phyloP scores from a whole-genome alignment of 345 rosid genomes.

The Lepidium africanum region DNA sequence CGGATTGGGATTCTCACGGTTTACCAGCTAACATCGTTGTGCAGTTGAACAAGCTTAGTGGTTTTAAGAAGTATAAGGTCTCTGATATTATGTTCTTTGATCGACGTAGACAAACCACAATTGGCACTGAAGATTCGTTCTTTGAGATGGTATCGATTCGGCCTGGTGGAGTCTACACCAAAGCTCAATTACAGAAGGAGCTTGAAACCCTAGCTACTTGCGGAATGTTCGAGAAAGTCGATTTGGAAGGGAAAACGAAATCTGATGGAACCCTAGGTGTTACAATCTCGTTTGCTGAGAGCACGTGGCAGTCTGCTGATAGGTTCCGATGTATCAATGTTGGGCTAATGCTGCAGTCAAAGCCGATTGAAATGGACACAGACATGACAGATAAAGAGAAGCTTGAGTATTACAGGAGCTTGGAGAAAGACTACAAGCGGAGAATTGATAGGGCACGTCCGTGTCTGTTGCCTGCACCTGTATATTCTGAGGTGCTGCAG shows the following conservation, averaged over 20 bases:
- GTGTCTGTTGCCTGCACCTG: conserved; percentile 54
- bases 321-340: conserved; percentile 87
- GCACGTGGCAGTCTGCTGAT: conserved; percentile 91
- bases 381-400: conserved; percentile 98
- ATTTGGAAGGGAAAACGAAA: conserved; percentile 74
- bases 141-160: conserved; percentile 92
- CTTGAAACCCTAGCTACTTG: conserved; percentile 83
- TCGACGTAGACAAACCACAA: conserved; percentile 44
- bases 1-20: conserved; percentile 89
- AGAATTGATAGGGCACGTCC: conserved; percentile 79
- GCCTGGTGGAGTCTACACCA: conserved; percentile 81
- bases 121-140: conserved; percentile 85
- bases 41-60: conserved; percentile 78
- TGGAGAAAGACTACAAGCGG: conserved; percentile 85
- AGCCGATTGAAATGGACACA: conserved; percentile 77
- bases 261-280: conserved; percentile 70
- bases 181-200: conserved; percentile 75
- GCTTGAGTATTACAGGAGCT: conserved; percentile 67
- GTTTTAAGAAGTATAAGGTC: conserved; percentile 72
- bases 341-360: conserved; percentile 75
- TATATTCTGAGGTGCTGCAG: conserved; percentile 58
- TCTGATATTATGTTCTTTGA: conserved; percentile 84
- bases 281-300: conserved; percentile 68
- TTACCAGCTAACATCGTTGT: conserved; percentile 78
- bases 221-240: conserved; percentile 99